Base-by-base conservation (phyloP, 2,329 filamentous ascomycete genomes). In the Colletotrichum scovillei region DNA sequence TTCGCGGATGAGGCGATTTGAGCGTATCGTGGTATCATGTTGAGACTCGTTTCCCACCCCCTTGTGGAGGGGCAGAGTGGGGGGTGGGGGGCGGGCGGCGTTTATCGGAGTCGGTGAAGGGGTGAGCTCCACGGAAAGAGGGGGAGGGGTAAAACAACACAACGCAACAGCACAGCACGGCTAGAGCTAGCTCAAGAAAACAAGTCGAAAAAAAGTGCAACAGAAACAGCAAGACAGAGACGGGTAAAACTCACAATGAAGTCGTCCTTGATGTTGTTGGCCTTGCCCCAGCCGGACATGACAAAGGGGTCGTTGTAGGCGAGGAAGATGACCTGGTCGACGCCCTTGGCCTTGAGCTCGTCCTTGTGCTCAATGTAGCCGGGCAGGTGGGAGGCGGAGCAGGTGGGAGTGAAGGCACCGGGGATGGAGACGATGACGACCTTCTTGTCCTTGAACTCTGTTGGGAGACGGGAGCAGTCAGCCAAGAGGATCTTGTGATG, bases 261-360 rank as follows among this genome's bases (percentile, higher is more conserved):
- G 78, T 96, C 92, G 76, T 92, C 91, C 80, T 90, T 92, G 80
- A 96, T 88, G 66, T 88, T 88, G 85, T 97, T 96, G 80, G 95
- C 94, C 90, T 97, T 97, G 85, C 91, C 93, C 94, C 94, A 97
- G 67, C 93, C 94, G 78, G 91, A 92, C 94, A 96, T 96, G 83
- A 97, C 95, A 81, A 88, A 97, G 76, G 92, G 87, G 84, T 97
- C 95, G 85, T 97, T 97, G 87, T 87, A 92, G 73, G 94, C 93
- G 80, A 97, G 92, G 80, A 97, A 91, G 77, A 94, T 90, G 79
- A 97, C 90, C 75, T 93, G 84, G 84, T 97, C 95, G 77, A 97
- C 93, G 78, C 94, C 94, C 89, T 96, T 96, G 81, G 86, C 86
- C 86, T 92, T 92, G 83, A 97, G 88, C 80, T 92, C 87, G 66